Conservation (phyloP, 2,329 filamentous ascomycete species). For the Aschersonia sp. region DNA sequence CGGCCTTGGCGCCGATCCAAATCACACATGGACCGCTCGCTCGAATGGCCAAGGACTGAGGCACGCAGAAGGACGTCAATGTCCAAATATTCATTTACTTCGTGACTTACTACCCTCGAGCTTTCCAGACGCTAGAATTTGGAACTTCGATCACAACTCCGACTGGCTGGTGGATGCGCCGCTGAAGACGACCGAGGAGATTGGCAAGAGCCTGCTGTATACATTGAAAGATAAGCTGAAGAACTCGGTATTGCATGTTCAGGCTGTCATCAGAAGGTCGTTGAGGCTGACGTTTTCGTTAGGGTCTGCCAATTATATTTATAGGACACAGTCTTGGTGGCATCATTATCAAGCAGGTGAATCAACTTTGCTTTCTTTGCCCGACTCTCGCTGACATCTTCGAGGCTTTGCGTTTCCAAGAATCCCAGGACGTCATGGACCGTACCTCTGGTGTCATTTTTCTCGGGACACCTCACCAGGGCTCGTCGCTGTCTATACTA, state of each 20-base stretch:
- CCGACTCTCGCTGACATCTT: not conserved
- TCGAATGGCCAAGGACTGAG: not conserved
- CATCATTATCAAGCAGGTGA: not conserved
- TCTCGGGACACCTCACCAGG: not conserved
- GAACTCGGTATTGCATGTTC: not conserved
- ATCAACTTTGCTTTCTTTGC: not conserved
- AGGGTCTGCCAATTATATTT: not conserved
- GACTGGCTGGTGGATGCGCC: not conserved
- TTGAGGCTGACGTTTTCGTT: no score
- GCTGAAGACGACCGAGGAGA: not conserved
- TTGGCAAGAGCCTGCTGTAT: not conserved
- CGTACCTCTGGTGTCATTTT: not conserved
- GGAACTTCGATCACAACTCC: not conserved
- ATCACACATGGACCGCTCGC: not conserved
- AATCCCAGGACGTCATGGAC: not conserved
- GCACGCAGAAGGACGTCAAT: not conserved
- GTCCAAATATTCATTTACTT: not conserved
- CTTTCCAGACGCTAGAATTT: not conserved
- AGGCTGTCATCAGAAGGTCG: no score
- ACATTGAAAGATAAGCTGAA: not conserved
- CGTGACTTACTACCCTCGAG: not conserved
- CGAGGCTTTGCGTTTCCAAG: not conserved
- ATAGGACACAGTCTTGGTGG: not conserved
- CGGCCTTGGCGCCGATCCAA: not conserved
- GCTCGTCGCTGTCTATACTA: not conserved